Evolutionary conservation across 2,329 filamentous ascomycete genomes (phyloP).

Genomic region (Curvularia sp.): DNA sequence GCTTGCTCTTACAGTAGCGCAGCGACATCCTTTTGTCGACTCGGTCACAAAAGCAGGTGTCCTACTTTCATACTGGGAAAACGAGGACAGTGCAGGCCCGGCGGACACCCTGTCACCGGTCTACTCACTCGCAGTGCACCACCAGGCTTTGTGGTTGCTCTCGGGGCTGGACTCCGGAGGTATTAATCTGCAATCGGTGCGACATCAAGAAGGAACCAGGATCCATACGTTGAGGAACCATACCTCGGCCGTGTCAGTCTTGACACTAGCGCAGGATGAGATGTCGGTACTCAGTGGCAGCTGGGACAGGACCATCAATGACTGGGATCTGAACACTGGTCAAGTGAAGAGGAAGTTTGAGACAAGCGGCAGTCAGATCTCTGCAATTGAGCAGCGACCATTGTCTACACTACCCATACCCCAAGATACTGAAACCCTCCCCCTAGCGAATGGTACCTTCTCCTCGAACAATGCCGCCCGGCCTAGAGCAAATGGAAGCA

Average conservation of each 20-base stretch:
- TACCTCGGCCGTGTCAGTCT: conserved; percentile 87
- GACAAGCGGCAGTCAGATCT: conserved; percentile 82
- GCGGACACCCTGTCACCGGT: conserved; percentile 77
- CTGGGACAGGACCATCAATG: conserved; percentile 93
- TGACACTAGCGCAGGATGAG: conserved; percentile 84
- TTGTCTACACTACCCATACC: conserved; percentile 78
- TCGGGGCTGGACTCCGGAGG: conserved; percentile 88
- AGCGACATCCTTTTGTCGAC: conserved; percentile 95
- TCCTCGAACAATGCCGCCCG: conserved; percentile 74
- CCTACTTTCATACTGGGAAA: conserved; percentile 97
- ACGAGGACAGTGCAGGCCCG: conserved; percentile 76
- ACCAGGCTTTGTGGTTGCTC: conserved; percentile 87
- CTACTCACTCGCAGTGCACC: conserved; percentile 91
- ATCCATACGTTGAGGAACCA: conserved; percentile 84
- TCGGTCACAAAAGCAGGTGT: conserved; percentile 95
- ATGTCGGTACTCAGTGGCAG: conserved; percentile 86
- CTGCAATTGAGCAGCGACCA: conserved; percentile 84
- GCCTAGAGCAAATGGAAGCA: conserved; percentile 63
- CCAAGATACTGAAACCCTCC: conserved; percentile 68
- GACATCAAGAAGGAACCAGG: conserved; percentile 92
- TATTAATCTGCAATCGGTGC: conserved; percentile 91
- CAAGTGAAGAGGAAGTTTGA: conserved; percentile 77
- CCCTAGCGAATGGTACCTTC: conserved; percentile 69
- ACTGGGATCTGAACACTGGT: conserved; percentile 94
- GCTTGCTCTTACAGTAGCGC: conserved; percentile 89